Base-by-base conservation (phyloP, 768 basidiomycete genomes). In the Tricholoma saponaceum region DNA sequence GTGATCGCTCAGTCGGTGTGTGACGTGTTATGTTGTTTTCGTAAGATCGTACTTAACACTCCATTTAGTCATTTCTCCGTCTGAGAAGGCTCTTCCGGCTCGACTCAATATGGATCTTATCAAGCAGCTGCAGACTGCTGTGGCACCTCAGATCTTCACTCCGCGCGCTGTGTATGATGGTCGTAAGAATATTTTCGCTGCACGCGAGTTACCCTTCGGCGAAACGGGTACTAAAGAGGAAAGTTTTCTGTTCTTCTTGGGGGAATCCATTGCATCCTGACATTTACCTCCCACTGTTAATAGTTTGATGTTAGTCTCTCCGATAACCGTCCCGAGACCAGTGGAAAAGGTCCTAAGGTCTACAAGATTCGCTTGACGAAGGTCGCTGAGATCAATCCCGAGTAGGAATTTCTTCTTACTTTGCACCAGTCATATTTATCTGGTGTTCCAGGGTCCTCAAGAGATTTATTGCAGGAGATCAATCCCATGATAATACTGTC, bases 81-180 rank as follows among this genome's bases (percentile, higher is more conserved):
- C 82, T 0, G 90, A 90, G 61, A 90, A 87, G 70, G 79, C 75
- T 0, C 74, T 89, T 2, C 88, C 91, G 0, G 80, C 82, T 1
- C 73, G 81, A 13, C 69, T 89, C 5, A 92, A 90, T 58, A 78
- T 92, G 76, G 83, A 87, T 13, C 71, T 93, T 9, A 85, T 93
- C 50, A 76, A 78, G 13, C 74, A 74, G 14, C 68, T 93, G 13
- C 92, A 93, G 67, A 74, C 72, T 4, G 67, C 72, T 0, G 76
- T 80, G 4, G 82, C 83, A 1, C 84, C 83, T 0, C 70, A 79
- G n/a, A 74, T 89, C 20, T 93, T 93, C 66, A 89, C 82, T 2
- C 89, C 88, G 9, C 82, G 78, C 13, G 86, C 79, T 16, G 90
- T 83, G 1, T 92, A 91, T 58, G 91, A 92, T 57, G 90, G 90